Base-by-base conservation (phyloP, 305 asterid genomes). In the Fraxinus xanthoxyloides region DNA sequence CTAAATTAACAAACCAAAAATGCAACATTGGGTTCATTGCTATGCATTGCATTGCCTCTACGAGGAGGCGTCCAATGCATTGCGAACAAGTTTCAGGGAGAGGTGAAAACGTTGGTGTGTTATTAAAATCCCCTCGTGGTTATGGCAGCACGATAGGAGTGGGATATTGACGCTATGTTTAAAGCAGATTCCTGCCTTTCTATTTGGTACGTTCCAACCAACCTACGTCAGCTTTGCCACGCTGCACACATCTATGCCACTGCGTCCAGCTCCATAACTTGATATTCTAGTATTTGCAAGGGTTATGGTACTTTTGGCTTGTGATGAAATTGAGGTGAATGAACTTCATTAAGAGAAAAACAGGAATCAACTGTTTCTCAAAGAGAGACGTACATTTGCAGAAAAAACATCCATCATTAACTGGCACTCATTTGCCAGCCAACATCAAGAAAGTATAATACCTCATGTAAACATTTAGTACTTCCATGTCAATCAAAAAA, bases 1-100 rank as follows among this genome's bases (percentile, higher is more conserved):
- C 89, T 94, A 94, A 96, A 96, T 96, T 79, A 96, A 94, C 95
- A 96, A 96, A 89, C 98, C 99, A 0, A 96, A 96, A 72, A 96
- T 94, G 98, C 84, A 98, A 35, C 98, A 96, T 85, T 96, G 95
- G 81, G 99, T 93, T 35, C 98, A 96, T 82, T 96, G 98, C 92
- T 94, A 96, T 59, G 99, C 98, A 5, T 84, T 59, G 99, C 98
- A 96, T 80, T 93, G 99, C 90, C 94, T 94, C 2, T 97, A 96
- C 36, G 98, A 93, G 90, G 98, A 88, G 17, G 85, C 92, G 0
- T 96, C 99, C 76, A 93, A 96, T 67, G 93, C 92, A 1, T 85
- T 93, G 34, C 82, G 97, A 0, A 79, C 95, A 70, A 93, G 92
- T 0, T 94, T 91, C 91, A 96, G 93, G 92, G 98, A 94, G 88